phyloP scores from a whole-genome alignment of 176 grass and related monocot genomes.

The Dactylis glomerata region DNA sequence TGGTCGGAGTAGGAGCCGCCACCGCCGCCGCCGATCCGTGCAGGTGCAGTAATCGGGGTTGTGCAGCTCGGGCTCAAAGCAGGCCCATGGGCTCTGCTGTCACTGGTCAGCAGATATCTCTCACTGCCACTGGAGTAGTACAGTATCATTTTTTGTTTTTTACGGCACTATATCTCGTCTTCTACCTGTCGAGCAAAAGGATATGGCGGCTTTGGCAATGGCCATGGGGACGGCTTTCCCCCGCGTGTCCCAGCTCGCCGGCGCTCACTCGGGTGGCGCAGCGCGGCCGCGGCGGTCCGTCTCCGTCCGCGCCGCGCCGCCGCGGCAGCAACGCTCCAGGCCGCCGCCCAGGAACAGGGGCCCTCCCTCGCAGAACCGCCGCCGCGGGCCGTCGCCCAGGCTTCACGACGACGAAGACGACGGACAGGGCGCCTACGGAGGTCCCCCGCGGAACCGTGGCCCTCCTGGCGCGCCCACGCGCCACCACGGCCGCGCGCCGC shows the following conservation, averaged over 20 bases:
- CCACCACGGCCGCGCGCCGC: constrained; percentile 2
- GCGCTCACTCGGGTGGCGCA: neutral
- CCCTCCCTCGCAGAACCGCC: neutral
- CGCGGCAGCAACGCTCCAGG: constrained; percentile 10
- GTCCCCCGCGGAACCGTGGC: constrained; percentile 7
- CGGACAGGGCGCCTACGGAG: neutral
- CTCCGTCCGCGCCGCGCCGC: constrained; percentile 28
- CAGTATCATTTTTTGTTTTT: neutral
- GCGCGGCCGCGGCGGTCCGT: neutral
- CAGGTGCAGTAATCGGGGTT: no score
- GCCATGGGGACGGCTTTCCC: neutral
- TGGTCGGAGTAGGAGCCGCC: no score
- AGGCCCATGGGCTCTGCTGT: no score
- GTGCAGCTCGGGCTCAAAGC: no score
- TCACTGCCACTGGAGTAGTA: no score
- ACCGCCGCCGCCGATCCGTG: no score
- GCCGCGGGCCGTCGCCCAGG: neutral
- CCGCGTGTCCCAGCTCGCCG: neutral
- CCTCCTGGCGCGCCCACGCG: neutral
- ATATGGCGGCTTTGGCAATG: constrained; percentile 26
- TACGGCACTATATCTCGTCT: neutral
- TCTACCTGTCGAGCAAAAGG: neutral
- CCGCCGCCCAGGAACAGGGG: constrained; percentile 2
- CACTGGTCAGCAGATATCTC: neutral
- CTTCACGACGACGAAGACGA: neutral